A percentile compares a stretch with the other conserved stretches of the same genome.
phyloP scores from a whole-genome alignment of 768 basidiomycete genomes.

The Auriscalpium orientale region DNA sequence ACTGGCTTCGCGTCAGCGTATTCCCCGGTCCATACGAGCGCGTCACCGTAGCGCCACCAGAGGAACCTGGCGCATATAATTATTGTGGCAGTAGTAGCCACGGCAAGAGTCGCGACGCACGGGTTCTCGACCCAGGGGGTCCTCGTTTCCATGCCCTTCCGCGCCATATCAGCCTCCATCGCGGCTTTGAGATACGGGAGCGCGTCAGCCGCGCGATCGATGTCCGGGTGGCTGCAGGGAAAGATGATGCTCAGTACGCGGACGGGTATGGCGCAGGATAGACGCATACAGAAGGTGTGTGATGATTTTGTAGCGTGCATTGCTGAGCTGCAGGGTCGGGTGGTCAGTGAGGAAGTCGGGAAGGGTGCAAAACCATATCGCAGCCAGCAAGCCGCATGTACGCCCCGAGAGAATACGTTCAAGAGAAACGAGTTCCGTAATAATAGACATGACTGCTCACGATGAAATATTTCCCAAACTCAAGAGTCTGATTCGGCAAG shows the following conservation, averaged over 20 bases:
- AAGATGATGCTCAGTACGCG: background rate
- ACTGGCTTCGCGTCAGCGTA: conserved; percentile 5
- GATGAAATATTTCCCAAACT: conserved; percentile 5
- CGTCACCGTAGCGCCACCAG: background rate
- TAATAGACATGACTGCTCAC: background rate
- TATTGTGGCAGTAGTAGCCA: background rate
- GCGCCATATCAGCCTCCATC: background rate
- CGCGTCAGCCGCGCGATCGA: background rate
- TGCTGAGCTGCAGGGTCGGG: background rate
- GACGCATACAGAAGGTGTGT: conserved; percentile 3
- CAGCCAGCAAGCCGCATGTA: too few species aligned
- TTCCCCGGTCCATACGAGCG: conserved; percentile 5
- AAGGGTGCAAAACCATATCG: too few species aligned
- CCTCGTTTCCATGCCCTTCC: background rate
- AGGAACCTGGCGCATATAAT: background rate
- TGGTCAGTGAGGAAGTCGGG: too few species aligned
- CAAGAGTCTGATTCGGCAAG: conserved; percentile 1
- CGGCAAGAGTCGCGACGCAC: background rate
- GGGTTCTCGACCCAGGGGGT: background rate
- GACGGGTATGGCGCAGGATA: background rate
- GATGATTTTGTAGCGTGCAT: background rate
- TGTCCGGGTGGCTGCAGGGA: background rate
- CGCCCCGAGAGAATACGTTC: background rate
- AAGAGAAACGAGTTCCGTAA: background rate
- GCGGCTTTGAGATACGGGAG: background rate